A percentile compares a stretch with the other conserved stretches of the same genome.
Conservation (phyloP, 345 rosid genomes). For the Populus nigra region DNA sequence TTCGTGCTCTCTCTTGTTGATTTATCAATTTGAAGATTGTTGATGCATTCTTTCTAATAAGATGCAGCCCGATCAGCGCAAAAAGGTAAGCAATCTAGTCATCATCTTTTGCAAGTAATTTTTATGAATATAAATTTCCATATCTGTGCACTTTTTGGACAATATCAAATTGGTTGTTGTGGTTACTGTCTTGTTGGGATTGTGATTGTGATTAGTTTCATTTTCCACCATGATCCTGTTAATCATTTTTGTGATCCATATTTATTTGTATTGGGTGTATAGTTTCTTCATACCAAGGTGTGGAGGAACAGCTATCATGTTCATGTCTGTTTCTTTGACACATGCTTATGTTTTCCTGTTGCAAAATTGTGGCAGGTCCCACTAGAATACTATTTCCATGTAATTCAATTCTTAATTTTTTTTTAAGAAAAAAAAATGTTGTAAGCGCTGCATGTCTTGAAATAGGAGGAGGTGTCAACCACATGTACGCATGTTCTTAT, state of each 20-base stretch:
- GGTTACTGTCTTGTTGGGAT: not conserved
- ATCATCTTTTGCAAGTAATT: not conserved
- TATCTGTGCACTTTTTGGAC: not conserved
- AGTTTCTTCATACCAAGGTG: slow-evolving; percentile 15
- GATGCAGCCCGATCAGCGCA: slow-evolving; percentile 93
- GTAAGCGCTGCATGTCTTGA: not conserved
- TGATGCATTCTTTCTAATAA: slow-evolving; percentile 49
- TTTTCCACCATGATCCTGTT: not conserved
- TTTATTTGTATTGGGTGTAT: slow-evolving; percentile 13
- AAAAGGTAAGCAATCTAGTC: slow-evolving; percentile 52
- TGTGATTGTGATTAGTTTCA: not conserved
- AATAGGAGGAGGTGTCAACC: slow-evolving; percentile 1
- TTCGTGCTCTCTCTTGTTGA: slow-evolving; percentile 10
- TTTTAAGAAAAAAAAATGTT: too few species aligned
- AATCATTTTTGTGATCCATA: slow-evolving; percentile 2
- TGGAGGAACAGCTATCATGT: slow-evolving; percentile 19
- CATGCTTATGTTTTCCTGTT: slow-evolving; percentile 4
- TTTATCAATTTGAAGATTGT: slow-evolving; percentile 24
- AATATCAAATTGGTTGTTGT: slow-evolving; percentile 15
- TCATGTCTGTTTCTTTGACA: slow-evolving; percentile 14
- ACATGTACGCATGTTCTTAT: not conserved
- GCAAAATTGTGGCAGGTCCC: slow-evolving; percentile 1
- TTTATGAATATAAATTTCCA: not conserved
- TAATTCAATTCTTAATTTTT: not conserved
- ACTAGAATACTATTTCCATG: not conserved